Evolutionary conservation across 2,329 filamentous ascomycete species (phyloP).

Genomic region (Penicillium polonicum): DNA sequence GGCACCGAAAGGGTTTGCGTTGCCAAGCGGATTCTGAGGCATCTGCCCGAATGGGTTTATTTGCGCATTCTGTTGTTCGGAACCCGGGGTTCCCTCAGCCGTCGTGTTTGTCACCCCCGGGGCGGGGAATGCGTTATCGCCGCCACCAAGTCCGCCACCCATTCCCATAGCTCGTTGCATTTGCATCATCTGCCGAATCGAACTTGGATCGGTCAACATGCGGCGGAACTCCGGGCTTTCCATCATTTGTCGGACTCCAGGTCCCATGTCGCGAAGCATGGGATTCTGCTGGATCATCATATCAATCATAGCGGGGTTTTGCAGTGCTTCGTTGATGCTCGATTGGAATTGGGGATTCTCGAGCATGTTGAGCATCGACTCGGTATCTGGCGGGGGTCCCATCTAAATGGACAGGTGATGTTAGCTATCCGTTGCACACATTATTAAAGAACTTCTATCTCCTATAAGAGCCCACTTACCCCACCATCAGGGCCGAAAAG

Average conservation of each 20-base stretch:
- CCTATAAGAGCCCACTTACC: conserved; percentile 57
- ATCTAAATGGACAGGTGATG: conserved; percentile 58
- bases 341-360: conserved; percentile 83
- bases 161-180: conserved; percentile 67
- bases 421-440: conserved; percentile 14
- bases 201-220: conserved; percentile 89
- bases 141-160: conserved; percentile 52
- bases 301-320: conserved; percentile 91
- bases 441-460: not conserved
- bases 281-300: conserved; percentile 94
- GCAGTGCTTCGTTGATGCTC: conserved; percentile 89
- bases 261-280: conserved; percentile 68
- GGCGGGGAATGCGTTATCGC: conserved; percentile 69
- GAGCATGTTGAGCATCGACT: conserved; percentile 80
- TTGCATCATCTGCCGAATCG: conserved; percentile 76
- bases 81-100: conserved; percentile 49
- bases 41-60: conserved; percentile 21
- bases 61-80: conserved; percentile 37
- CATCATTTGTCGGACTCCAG: conserved; percentile 78
- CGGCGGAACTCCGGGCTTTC: conserved; percentile 83
- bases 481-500: conserved; percentile 94
- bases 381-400: conserved; percentile 79
- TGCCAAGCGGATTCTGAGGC: conserved; percentile 16
- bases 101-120: conserved; percentile 90
- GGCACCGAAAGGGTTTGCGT: conserved; percentile 56